Evolutionary conservation across 495 filamentous ascomycete species (phyloP).

Genomic region (Trichoderma orchidacearum): DNA sequence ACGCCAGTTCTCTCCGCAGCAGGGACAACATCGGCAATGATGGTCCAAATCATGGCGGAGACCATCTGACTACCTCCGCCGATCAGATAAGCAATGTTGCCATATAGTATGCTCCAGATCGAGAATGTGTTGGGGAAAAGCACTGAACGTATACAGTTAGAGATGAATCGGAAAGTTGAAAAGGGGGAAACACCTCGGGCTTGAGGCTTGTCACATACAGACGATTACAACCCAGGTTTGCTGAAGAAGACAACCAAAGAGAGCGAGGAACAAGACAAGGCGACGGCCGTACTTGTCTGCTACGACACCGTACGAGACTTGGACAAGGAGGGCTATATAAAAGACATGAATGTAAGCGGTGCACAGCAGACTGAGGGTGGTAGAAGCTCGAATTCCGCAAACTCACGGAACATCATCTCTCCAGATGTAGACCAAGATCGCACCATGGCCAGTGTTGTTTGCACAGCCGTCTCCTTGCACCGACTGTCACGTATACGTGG

Average conservation of each 20-base stretch:
- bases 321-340: slow-evolving; percentile 4
- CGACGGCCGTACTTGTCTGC: slow-evolving; percentile 19
- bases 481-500: slow-evolving; percentile 6
- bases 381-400: neutral
- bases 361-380: too few relatives aligned
- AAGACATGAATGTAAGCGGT: neutral
- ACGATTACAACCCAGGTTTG: slow-evolving; percentile 6
- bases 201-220: slow-evolving; percentile 10
- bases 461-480: slow-evolving; percentile 15
- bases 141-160: slow-evolving; percentile 5
- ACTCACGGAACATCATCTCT: slow-evolving; percentile 13
- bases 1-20: slow-evolving; percentile 11
- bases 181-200: neutral
- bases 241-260: slow-evolving; percentile 9
- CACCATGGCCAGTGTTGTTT: slow-evolving; percentile 18
- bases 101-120: slow-evolving; percentile 13
- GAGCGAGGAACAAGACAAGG: slow-evolving; percentile 12
- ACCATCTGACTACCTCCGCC: slow-evolving; percentile 14
- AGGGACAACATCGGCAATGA: slow-evolving; percentile 16
- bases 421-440: slow-evolving; percentile 14
- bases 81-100: slow-evolving; percentile 3
- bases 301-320: slow-evolving; percentile 18
- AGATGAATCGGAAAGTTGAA: neutral
- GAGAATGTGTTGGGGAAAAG: slow-evolving; percentile 15
- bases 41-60: slow-evolving; percentile 19